Base-by-base conservation (phyloP, 2,329 filamentous ascomycete genomes). In the Pyrenophora seminiperda region DNA sequence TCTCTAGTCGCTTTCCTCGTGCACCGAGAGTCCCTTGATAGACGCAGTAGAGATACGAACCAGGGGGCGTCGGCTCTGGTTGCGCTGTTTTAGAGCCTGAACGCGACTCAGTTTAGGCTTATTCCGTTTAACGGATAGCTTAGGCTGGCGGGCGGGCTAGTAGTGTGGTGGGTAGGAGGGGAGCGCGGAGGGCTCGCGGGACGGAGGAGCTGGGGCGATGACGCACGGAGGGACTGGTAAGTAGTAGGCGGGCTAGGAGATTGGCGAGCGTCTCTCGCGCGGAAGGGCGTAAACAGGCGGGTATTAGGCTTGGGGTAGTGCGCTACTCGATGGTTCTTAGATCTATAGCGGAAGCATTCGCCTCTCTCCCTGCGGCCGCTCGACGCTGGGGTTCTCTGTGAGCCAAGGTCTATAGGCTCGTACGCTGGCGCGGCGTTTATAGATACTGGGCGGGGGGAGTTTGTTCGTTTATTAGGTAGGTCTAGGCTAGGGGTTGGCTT, bases 31-130 rank as follows among this genome's bases (percentile, higher is more conserved):
- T 32, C 27, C 27, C 39, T 41, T 41, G 6, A 19, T 18, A 32
- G 27, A 41, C 15, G 27, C 27, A 19, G 15, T 18, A 32, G 27
- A 32, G 17, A 41, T 30, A 30, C 15, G 11, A 27, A 41, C 17
- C 15, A 41, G 18, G 40, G 4, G 29, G 15, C 18, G 40, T 20
- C 13, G 5, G 13, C n/a, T n/a, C 29, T 33, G 4, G 18, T 33
- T 41, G 11, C 40, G 13, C 29, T 5, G 7, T 9, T 32, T 14
- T 5, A 17, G 40, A 41, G 40, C 29, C 40, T 41, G 7, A 15
- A 41, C 18, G 18, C 18, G 13, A 41, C 40, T 41, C 15, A 41
- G 40, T 41, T 41, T n/a, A 41, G 18, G 29, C 40, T 41, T 24
- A 41, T 18, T 24, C 40, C 17, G 17, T 41, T 41, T 41, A 41